Base-by-base conservation (phyloP, 768 basidiomycete genomes). In the Pleurotus tuber-regium region DNA sequence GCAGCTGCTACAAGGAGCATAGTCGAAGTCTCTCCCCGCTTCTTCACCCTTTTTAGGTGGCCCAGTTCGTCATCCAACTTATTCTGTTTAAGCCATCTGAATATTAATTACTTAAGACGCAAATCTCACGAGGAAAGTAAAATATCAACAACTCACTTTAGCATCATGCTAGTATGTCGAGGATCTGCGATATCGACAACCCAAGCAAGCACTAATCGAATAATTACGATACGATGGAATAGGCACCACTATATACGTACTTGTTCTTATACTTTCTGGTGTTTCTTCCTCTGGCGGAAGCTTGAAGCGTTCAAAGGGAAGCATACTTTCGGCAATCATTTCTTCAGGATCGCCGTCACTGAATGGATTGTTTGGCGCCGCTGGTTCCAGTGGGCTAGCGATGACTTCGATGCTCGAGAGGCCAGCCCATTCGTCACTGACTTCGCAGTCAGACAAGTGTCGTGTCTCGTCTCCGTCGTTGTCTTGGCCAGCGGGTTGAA, bases 21-120 rank as follows among this genome's bases (percentile, higher is more conserved):
- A 0, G 80, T 82, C 19, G 70, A 74, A 11, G 60, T 69, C 19
- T 66, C 57, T 4, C 63, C 69, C 50, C 71, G 68, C 62, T 83
- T 87, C 47, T 87, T 80, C 50, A 92, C 76, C 41, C 89, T 84
- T 66, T 90, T 92, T 55, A 92, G 79, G 61, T 92, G 90, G 0
- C 82, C 74, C 9, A 92, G 70, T 9, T 82, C 70, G 1, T 71
- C 75, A 48, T 90, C 87, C 18, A 89, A 69, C 14, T 76, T 78
- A 16, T 71, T 69, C 58, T 75, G 75, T 58, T 84, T 86, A 4
- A 90, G 66, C 87, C 87, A 92, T 67, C 89, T 91, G 48, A 12
- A 12, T 43, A 5, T 41, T 25, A 7, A 28, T 29, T 33, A 26
- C 18, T 48, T 23, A 49, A 41, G 41, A 38, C 16, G 39, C 14